Evolutionary conservation across 169 alveolate genomes (phyloP).

Genomic region (Plasmodium adleri): DNA sequence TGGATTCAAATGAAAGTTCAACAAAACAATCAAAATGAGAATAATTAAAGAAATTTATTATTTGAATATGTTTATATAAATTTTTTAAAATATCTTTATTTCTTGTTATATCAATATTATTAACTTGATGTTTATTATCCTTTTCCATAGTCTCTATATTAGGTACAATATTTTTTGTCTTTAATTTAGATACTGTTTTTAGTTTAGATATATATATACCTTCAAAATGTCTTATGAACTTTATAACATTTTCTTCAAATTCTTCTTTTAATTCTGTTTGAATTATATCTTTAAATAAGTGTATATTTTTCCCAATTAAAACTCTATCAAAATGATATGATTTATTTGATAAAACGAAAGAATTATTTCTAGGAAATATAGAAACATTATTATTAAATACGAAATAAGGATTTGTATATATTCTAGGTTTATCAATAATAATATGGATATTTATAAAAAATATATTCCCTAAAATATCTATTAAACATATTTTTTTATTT

Average conservation of each 20-base stretch:
- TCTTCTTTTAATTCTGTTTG: conserved; percentile 24
- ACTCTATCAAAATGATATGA: conserved; percentile 52
- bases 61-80: conserved; percentile 51
- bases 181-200: neutral
- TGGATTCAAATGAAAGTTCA: conserved; percentile 46
- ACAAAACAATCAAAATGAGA: conserved; percentile 59
- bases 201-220: conserved; percentile 36
- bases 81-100: conserved; percentile 30
- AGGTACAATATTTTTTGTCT: neutral
- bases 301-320: conserved; percentile 34
- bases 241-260: conserved; percentile 25
- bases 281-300: conserved; percentile 27
- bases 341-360: conserved; percentile 33
- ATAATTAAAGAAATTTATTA: conserved; percentile 49
- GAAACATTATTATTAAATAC: conserved; percentile 54
- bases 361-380: conserved; percentile 23
- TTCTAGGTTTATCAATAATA: conserved; percentile 58
- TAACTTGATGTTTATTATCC: neutral
- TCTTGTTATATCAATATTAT: conserved; percentile 1
- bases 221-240: conserved; percentile 29
- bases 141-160: neutral
- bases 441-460: conserved; percentile 44
- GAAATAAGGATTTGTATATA: conserved; percentile 68
- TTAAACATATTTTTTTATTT: conserved; percentile 57
- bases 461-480: conserved; percentile 51